A percentile compares a stretch with the other conserved stretches of the same genome.
Conservation (phyloP, 495 filamentous ascomycete species). For the Penicillium pulvis region DNA sequence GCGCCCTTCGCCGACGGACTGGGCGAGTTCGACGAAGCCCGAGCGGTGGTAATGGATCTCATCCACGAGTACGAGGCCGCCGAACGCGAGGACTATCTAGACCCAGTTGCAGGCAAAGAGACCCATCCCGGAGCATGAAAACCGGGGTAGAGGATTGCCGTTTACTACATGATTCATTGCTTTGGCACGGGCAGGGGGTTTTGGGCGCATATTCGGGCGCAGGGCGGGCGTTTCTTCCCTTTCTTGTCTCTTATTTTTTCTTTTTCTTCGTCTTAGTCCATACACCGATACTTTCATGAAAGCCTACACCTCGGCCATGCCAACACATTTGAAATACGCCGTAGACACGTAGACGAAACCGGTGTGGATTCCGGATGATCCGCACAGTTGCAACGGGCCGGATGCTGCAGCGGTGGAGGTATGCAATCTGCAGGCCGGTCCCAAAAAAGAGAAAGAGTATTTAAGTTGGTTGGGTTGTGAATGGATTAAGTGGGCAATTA, state of each 20-base stretch:
- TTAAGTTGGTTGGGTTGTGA: neutral
- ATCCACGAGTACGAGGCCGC: constrained; percentile 96
- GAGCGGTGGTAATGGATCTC: constrained; percentile 82
- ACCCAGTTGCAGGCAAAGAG: constrained; percentile 61
- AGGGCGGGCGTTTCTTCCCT: constrained; percentile 14
- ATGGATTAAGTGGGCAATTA: neutral
- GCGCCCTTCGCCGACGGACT: constrained; percentile 86
- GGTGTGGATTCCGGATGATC: constrained; percentile 15
- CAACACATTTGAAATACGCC: constrained; percentile 6
- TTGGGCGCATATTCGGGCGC: constrained; percentile 18
- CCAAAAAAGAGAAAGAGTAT: constrained; percentile 6
- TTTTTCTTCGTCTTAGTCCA: constrained; percentile 4
- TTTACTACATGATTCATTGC: constrained; percentile 10
- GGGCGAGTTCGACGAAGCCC: constrained; percentile 93
- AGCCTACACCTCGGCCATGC: neutral
- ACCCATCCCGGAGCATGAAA: constrained; percentile 39
- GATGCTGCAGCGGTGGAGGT: constrained; percentile 15
- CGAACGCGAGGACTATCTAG: constrained; percentile 84
- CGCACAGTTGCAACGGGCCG: constrained; percentile 13
- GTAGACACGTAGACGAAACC: constrained; percentile 5
- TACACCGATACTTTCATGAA: neutral
- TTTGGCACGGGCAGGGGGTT: constrained; percentile 24
- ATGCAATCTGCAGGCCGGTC: constrained; percentile 15
- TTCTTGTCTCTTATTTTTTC: constrained; percentile 8
- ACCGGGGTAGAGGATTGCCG: constrained; percentile 10